Base-by-base conservation (phyloP, 371 early-diverging fungal genomes). In the Actinomucor elegans region DNA sequence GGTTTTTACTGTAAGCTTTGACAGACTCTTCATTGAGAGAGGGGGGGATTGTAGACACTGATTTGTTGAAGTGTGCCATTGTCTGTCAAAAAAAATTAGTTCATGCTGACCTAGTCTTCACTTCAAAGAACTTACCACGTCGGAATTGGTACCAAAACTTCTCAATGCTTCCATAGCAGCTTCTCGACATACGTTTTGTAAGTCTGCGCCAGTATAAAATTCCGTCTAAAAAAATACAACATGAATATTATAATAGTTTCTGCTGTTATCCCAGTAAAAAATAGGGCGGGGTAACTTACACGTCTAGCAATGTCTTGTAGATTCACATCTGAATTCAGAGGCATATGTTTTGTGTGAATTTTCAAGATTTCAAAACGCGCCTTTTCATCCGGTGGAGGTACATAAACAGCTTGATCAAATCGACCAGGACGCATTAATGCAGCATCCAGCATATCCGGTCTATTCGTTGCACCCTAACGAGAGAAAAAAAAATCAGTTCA, bases 161-260 rank as follows among this genome's bases (percentile, higher is more conserved):
- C 94, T 80, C 61, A 91, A 59, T 0, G 91, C 90, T 35, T 87
- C 81, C 73, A 99, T 71, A 1, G 96, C 94, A 0, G 99, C 99
- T 70, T 99, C 99, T 34, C 98, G 83, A 59, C 97, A 96, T 7
- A 99, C 69, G 53, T 93, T 92, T 65, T 93, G 88, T 41, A 99
- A 72, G 76, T 99, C 99, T 0, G 99, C 99, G 4, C 99, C 99
- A 4, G 98, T 96, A 61, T 90, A 99, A 48, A 86, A 73, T 33
- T 86, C 88, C 1, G 97, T 94, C 80, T 86, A 68, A 46, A 5
- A 35, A 29, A 37, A 28, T n/a, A n/a, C n/a, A n/a, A n/a, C n/a
- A n/a, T n/a, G n/a, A n/a, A n/a, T n/a, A 40, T 47, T 23, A 37
- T 14, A 12, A 29, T n/a, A 33, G 5, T 44, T 31, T 29, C 9